Evolutionary conservation across 73 alveolate species (phyloP), one percentile per base, ranked within the genome.

Genomic region (Paramecium octaurelia): DNA sequence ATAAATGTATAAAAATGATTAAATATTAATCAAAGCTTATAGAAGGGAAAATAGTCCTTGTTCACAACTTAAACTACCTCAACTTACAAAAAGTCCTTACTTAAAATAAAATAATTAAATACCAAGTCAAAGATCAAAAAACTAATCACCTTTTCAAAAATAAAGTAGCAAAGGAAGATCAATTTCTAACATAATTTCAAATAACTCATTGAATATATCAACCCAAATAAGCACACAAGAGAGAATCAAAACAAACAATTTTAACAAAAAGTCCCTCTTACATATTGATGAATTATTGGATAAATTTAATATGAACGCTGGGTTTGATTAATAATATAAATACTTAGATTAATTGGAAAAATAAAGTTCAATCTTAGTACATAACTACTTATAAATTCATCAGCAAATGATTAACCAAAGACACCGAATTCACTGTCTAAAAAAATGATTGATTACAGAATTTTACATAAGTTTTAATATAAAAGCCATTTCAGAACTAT

Each of bases 111-210:
- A 10, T 64, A 24, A 16, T 64, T 64, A 64, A 3, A 34, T 34
- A 0, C 84, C 84, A 3, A 31, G 29, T 31, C 21, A 64, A 12
- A 64, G 84, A 64, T 64, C 84, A 64, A 64, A 64, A 18, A 64
- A 64, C 27, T 34, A 64, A 64, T 64, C 84, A 1, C 48, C 84
- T 64, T 64, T 31, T 64, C 11, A 64, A 64, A 64, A 64, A 64
- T 64, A 64, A 64, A 64, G 12, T 12, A 27, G 46, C 29, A 64
- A 64, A 64, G 84, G 50, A 64, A 36, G 87, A 38, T 73, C 87
- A 36, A 73, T 73, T 38, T 73, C 87, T 35, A 73, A 73, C 14
- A 36, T 73, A 64, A 43, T 73, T 16, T 73, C 87, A 73, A 73
- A 73, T 8, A 34, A 73, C 38, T 73, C 87, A 1, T 18, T 73